These are phyloP conservation scores for Ogataea nitratoaversa DNA, from an alignment of 805 yeast genomes.

Conservation along the genomic window DNA sequence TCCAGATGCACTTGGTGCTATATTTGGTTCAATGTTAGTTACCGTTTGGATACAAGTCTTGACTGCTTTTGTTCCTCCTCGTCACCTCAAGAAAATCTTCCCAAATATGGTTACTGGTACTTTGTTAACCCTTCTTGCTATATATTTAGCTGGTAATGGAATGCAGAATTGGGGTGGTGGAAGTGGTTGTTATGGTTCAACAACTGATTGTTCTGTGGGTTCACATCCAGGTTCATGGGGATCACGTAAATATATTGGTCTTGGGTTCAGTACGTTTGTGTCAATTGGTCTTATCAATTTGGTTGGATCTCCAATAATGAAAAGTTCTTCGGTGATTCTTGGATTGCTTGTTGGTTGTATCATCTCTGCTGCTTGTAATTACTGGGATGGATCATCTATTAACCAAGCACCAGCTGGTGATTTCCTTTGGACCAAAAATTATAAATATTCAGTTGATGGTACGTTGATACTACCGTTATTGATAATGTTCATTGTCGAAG, in stretches of 20 bases:
- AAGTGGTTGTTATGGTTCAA: slow-evolving; percentile 47
- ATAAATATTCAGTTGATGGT: slow-evolving; percentile 63
- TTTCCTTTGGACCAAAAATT: slow-evolving; percentile 77
- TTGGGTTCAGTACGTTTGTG: slow-evolving; percentile 68
- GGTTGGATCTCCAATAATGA: slow-evolving; percentile 83
- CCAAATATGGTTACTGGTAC: slow-evolving; percentile 86
- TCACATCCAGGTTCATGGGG: slow-evolving; percentile 61
- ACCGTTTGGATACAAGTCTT: slow-evolving; percentile 66
- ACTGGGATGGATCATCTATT: slow-evolving; percentile 53
- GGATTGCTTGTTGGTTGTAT: slow-evolving; percentile 79
- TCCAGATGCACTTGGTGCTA: slow-evolving; percentile 74
- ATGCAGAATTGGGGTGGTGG: slow-evolving; percentile 83
- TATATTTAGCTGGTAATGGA: slow-evolving; percentile 57
- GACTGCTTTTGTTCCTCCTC: slow-evolving; percentile 67
- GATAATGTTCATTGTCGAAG: slow-evolving; percentile 65
- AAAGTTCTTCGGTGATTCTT: slow-evolving; percentile 74
- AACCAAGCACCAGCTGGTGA: slow-evolving; percentile 68
- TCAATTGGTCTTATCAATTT: slow-evolving; percentile 65
- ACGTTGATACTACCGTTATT: slow-evolving; percentile 72
- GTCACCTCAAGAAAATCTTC: slow-evolving; percentile 54
- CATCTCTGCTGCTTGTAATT: slow-evolving; percentile 81
- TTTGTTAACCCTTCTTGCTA: slow-evolving; percentile 73
- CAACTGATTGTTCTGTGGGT: slow-evolving; percentile 38
- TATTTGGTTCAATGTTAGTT: slow-evolving; percentile 62
- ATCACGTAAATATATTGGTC: slow-evolving; percentile 68